phyloP scores from a whole-genome alignment of 192 early-diverging fungal species.

The Kappamyces sp. region DNA sequence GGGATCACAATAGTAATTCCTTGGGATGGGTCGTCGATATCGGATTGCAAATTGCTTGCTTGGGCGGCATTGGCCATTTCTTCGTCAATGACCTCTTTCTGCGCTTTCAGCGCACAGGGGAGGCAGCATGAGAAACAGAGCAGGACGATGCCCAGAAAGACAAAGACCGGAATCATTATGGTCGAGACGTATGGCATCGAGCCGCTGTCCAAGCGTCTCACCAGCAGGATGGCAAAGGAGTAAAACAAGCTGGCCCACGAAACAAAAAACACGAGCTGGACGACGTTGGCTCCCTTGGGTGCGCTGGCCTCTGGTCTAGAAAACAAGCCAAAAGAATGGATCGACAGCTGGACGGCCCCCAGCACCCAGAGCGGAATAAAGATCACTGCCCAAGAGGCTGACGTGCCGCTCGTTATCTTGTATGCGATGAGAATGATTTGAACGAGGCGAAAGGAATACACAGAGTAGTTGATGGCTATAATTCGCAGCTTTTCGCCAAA shows the following conservation, averaged over 20 bases:
- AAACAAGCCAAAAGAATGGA: neutral
- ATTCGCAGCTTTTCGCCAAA: conserved; percentile 23
- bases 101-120: conserved; percentile 10
- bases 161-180: conserved; percentile 49
- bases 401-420: too few relatives aligned
- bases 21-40: neutral
- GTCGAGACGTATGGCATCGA: conserved; percentile 31
- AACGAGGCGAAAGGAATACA: conserved; percentile 61
- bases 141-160: conserved; percentile 33
- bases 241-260: conserved; percentile 29
- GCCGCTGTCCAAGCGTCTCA: conserved; percentile 24
- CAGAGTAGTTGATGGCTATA: conserved; percentile 40
- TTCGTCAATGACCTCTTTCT: conserved; percentile 2
- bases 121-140: conserved; percentile 43
- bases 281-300: conserved; percentile 1
- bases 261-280: conserved; percentile 20
- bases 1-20: neutral
- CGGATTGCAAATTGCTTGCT: neutral
- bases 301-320: neutral
- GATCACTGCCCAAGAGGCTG: too few relatives aligned
- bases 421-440: conserved; percentile 56
- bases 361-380: conserved; percentile 22
- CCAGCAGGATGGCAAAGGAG: conserved; percentile 34
- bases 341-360: neutral
- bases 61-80: conserved; percentile 5